Conservation (phyloP, 1,139 yeast genomes). For the Taiozyma sp. region DNA sequence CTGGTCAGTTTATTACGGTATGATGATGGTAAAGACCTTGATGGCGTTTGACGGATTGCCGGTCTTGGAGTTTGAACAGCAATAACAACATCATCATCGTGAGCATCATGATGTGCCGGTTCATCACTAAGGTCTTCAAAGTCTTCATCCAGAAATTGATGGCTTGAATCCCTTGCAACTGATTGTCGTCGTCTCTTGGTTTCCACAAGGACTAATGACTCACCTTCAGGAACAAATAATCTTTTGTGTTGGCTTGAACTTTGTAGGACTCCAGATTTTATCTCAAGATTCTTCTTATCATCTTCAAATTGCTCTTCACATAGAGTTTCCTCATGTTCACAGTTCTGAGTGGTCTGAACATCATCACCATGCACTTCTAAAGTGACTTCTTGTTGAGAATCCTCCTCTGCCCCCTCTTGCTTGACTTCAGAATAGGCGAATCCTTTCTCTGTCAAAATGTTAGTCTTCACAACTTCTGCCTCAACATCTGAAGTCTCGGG, state of each 20-base stretch:
- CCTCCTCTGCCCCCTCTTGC: not conserved
- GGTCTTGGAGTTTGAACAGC: not conserved
- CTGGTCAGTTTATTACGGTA: not conserved
- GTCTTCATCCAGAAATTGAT: not conserved
- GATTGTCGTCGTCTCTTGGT: not conserved
- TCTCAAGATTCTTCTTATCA: not conserved
- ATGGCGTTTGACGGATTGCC: not conserved
- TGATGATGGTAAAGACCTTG: not conserved
- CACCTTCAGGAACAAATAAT: not conserved
- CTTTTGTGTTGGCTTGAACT: not conserved
- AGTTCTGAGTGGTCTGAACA: not conserved
- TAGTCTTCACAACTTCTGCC: slow-evolving; percentile 2
- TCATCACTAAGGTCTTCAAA: not conserved
- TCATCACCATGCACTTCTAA: not conserved
- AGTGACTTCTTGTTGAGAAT: not conserved
- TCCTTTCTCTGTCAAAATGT: not conserved
- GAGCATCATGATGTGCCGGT: no score
- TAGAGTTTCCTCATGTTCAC: not conserved
- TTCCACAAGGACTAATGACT: not conserved
- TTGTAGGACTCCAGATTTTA: not conserved
- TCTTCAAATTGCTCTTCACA: not conserved
- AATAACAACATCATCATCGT: not conserved
- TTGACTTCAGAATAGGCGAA: not conserved
- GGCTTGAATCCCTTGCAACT: not conserved
- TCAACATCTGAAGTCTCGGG: slow-evolving; percentile 1